Evolutionary conservation across 2,329 filamentous ascomycete genomes (phyloP), one percentile per base, ranked within the genome.

Genomic region (Cadophora luteo-olivacea): DNA sequence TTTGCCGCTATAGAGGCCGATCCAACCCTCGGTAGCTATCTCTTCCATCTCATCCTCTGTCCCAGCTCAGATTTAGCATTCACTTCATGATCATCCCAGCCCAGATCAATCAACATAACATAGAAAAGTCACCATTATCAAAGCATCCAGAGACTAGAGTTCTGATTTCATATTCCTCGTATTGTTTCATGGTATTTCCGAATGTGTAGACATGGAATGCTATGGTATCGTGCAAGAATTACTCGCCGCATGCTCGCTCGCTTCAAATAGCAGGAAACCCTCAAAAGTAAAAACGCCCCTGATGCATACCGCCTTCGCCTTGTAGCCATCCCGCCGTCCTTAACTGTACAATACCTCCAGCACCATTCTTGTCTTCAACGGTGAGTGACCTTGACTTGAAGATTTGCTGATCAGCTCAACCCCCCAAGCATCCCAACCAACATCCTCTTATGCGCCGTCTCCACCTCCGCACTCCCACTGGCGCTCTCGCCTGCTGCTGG

Each of bases 401-500:
- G 29, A 29, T 29, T 29, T 3, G 29, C 41, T 14, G 12, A 48
- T 54, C 51, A 54, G 19, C 51, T 32, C 51, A 52, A 52, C 8
- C 49, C 49, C 9, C 49, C 49, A 22, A 52, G 19, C 49, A 24
- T 25, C 51, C 25, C 51, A 32, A 54, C 51, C 25, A 54, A 54
- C 51, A 54, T 54, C 51, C 51, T 54, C 51, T 54, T 54, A 49
- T 49, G 45, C 51, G 51, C 51, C 51, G 51, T 14, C 51, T 24
- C 51, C 24, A 2, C 25, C 25, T 24, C 41, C 41, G 12, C 41
- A 45, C 41, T 45, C 41, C 41, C 41, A 45, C 41, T 45, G 11
- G 41, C 51, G 19, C 24, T 48, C 49, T 58, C 62, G 25, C 52
- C 24, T 36, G 3, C 19, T 25, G 12, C 1, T 8, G 79, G 80